Evolutionary conservation across 768 basidiomycete species (phyloP).

Genomic region (Filobasidium wieringae): DNA sequence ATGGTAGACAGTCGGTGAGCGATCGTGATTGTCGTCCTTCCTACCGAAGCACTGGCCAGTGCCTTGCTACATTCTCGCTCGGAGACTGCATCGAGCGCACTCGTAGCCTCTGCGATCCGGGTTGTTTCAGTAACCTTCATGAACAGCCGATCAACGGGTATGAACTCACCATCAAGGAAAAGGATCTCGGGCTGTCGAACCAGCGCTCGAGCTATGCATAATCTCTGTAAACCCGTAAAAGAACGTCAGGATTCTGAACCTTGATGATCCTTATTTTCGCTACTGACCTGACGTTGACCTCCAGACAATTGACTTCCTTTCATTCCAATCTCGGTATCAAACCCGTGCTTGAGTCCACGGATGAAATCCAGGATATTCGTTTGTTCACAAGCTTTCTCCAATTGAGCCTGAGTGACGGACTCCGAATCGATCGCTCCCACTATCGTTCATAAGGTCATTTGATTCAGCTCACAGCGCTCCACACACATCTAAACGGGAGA

Average conservation of each 20-base stretch:
- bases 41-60: conserved; percentile 18
- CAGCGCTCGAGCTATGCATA: conserved; percentile 36
- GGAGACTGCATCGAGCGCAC: conserved; percentile 24
- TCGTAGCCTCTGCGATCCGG: conserved; percentile 21
- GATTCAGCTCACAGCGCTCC: not conserved
- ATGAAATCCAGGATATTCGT: conserved; percentile 17
- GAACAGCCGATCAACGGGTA: not conserved
- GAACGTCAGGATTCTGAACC: not conserved
- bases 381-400: not conserved
- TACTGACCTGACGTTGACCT: conserved; percentile 29
- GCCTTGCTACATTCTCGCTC: conserved; percentile 6
- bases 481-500: not conserved
- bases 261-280: not conserved
- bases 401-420: conserved; percentile 23
- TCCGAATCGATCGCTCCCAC: conserved; percentile 13
- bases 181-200: conserved; percentile 32
- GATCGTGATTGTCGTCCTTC: conserved; percentile 35
- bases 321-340: conserved; percentile 35
- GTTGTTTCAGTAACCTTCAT: not conserved
- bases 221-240: conserved; percentile 12
- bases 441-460: not conserved
- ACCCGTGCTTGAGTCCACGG: conserved; percentile 25
- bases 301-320: conserved; percentile 34
- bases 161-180: conserved; percentile 27
- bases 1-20: conserved; percentile 34